phyloP scores from a whole-genome alignment of 306 rosid genomes.

The Bauhinia variegata region DNA sequence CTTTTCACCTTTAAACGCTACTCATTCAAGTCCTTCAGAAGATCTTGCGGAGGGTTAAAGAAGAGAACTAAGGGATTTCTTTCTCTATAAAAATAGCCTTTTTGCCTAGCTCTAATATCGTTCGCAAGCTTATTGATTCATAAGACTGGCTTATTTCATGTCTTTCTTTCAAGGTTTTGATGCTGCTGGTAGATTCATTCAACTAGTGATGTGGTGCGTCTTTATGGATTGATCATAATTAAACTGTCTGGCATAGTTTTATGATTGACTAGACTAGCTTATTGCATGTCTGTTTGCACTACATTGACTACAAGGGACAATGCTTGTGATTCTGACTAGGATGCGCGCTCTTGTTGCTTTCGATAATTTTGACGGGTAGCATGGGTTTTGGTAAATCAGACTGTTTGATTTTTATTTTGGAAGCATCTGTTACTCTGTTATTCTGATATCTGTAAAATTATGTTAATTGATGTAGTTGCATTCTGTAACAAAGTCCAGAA shows the following conservation, averaged over 20 bases:
- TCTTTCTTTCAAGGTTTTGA: conserved; percentile 5
- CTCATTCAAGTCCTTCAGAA: no score
- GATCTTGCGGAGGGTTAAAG: no score
- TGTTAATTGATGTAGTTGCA: not conserved
- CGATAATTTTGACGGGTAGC: conserved; percentile 2
- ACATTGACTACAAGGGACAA: conserved; percentile 6
- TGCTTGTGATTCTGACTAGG: conserved; percentile 10
- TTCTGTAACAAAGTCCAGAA: conserved; percentile 9
- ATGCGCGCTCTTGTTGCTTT: conserved; percentile 13
- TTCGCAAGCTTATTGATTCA: no score
- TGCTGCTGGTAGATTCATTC: conserved; percentile 9
- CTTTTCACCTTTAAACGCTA: no score
- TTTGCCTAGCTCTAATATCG: no score
- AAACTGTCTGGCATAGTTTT: conserved; percentile 23
- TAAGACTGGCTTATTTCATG: no score
- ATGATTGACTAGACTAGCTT: conserved; percentile 7
- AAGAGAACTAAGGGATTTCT: no score
- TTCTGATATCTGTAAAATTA: not conserved
- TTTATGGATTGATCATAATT: conserved; percentile 19
- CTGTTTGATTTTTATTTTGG: conserved; percentile 1
- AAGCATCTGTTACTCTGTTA: conserved; percentile 1
- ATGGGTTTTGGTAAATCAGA: conserved; percentile 1
- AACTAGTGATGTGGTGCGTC: conserved; percentile 9
- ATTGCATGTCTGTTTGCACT: conserved; percentile 4
- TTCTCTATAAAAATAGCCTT: no score